Evolutionary conservation across 331 rosid species (phyloP), one percentile per base, ranked within the genome.

Genomic region (Spiraea crenata): DNA sequence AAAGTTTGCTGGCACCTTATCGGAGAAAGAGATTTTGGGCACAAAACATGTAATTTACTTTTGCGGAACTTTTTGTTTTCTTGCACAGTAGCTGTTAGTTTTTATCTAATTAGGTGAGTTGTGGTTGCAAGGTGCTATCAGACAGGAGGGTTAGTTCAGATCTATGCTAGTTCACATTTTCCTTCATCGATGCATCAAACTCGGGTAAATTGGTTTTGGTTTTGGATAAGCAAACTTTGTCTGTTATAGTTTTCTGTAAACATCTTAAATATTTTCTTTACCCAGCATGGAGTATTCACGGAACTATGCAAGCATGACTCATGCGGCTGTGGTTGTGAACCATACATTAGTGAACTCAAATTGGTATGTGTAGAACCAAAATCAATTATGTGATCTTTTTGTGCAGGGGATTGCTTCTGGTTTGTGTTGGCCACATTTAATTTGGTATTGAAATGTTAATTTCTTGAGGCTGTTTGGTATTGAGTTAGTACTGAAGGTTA

Each of bases 21-120:
- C 91, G n/a, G 92, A 86, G 72, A 88, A 83, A 79, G 89, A 87
- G 67, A 86, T 91, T 76, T 79, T 93, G 85, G 99, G 99, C 82
- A 84, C 99, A 64, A 83, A 84, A 61, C 73, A 91, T 81, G 99
- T 93, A 90, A 83, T 61, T 68, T 77, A 19, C 81, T 66, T 66
- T 76, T 72, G 40, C 56, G 15, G 57, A 74, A 70, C 54, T 69
- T 65, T 70, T 50, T 68, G 9, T 64, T 77, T 54, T 67, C 34
- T 80, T 76, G 62, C 49, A 45, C 70, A 6, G 9, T 35, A 17
- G 38, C 62, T 38, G 16, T 78, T 57, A 40, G n/a, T 57, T 49
- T 46, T 70, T 69, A 67, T 75, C 81, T 84, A 70, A 77, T 55
- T 65, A 84, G 71, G 65, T 81, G 38, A 57, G 67, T 71, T 69